phyloP scores from a whole-genome alignment of 352 stramenopile species.

The Globisporangium solare region DNA sequence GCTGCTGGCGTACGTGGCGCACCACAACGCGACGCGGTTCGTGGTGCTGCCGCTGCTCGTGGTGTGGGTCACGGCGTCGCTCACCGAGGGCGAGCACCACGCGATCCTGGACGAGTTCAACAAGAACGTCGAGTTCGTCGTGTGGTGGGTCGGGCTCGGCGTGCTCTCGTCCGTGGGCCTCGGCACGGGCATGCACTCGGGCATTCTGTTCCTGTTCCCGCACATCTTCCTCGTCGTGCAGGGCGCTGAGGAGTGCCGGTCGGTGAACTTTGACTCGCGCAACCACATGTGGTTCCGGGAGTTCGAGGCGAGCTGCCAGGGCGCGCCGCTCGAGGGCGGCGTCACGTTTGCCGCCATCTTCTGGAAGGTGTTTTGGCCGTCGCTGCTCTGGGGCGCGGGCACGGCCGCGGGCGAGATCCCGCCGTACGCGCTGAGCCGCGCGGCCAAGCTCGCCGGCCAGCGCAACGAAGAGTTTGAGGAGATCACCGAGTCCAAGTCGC shows the following conservation, averaged over 20 bases:
- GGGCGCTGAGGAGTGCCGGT: constrained; percentile 82
- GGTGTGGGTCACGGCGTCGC: constrained; percentile 63
- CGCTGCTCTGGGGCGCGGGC: constrained; percentile 90
- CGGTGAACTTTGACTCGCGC: constrained; percentile 83
- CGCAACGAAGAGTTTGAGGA: constrained; percentile 90
- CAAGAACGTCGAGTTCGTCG: constrained; percentile 79
- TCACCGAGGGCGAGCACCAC: constrained; percentile 67
- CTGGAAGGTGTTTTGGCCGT: constrained; percentile 86
- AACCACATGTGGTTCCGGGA: constrained; percentile 90
- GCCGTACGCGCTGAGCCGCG: constrained; percentile 90
- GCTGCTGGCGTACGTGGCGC: constrained; percentile 52
- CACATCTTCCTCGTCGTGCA: constrained; percentile 94
- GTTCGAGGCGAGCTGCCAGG: constrained; percentile 67
- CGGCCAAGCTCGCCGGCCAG: constrained; percentile 77
- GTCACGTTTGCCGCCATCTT: constrained; percentile 87
- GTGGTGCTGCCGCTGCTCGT: constrained; percentile 66
- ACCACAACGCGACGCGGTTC: constrained; percentile 76
- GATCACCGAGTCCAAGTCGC: constrained; percentile 74
- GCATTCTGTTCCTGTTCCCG: constrained; percentile 93
- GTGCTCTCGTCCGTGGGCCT: constrained; percentile 93
- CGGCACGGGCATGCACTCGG: constrained; percentile 92
- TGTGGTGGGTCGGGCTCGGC: constrained; percentile 92
- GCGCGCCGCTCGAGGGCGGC: constrained; percentile 28
- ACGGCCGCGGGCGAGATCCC: constrained; percentile 93
- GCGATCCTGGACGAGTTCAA: constrained; percentile 81